Evolutionary conservation across 2,329 filamentous ascomycete genomes (phyloP).

Genomic region (Neoscytalidium dimidiatum): DNA sequence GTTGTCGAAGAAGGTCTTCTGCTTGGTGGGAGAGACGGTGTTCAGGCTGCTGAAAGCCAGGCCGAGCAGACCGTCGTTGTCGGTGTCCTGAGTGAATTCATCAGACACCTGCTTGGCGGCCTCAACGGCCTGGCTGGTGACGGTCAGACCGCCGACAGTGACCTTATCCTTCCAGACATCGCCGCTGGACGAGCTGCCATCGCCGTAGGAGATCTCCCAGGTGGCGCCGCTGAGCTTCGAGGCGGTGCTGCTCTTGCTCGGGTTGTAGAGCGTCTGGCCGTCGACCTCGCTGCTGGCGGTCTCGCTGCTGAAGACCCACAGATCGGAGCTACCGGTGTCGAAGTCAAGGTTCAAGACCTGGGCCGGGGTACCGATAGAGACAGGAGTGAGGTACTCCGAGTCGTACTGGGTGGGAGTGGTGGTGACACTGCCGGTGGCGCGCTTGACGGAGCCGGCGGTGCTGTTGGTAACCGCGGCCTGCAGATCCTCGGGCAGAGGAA

Average conservation of each 20-base stretch:
- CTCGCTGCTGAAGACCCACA: conserved; percentile 46
- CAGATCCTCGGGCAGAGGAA: conserved; percentile 31
- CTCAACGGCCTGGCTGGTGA: conserved; percentile 65
- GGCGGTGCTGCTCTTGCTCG: conserved; percentile 45
- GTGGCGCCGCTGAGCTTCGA: conserved; percentile 29
- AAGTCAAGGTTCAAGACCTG: conserved; percentile 60
- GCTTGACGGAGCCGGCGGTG: conserved; percentile 26
- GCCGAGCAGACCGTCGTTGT: conserved; percentile 61
- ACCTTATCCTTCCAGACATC: conserved; percentile 68
- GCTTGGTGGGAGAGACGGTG: conserved; percentile 52
- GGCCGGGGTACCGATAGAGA: conserved; percentile 56
- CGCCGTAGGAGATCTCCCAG: conserved; percentile 67
- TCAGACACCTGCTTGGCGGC: conserved; percentile 61
- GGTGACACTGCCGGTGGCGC: conserved; percentile 30
- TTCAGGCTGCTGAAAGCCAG: conserved; percentile 63
- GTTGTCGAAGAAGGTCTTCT: conserved; percentile 62
- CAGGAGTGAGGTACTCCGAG: conserved; percentile 50
- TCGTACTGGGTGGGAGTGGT: conserved; percentile 27
- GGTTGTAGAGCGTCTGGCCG: conserved; percentile 62
- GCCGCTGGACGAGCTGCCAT: conserved; percentile 65
- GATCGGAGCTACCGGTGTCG: conserved; percentile 69
- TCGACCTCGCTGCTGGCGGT: conserved; percentile 20
- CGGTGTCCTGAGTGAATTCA: conserved; percentile 45
- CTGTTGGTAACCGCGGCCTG: conserved; percentile 27
- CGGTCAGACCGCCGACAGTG: conserved; percentile 60